A percentile compares a stretch with the other conserved stretches of the same genome.
These are phyloP conservation scores for Cudoniella acicularis DNA, from an alignment of 495 filamentous ascomycete genomes.

Conservation along the genomic window DNA sequence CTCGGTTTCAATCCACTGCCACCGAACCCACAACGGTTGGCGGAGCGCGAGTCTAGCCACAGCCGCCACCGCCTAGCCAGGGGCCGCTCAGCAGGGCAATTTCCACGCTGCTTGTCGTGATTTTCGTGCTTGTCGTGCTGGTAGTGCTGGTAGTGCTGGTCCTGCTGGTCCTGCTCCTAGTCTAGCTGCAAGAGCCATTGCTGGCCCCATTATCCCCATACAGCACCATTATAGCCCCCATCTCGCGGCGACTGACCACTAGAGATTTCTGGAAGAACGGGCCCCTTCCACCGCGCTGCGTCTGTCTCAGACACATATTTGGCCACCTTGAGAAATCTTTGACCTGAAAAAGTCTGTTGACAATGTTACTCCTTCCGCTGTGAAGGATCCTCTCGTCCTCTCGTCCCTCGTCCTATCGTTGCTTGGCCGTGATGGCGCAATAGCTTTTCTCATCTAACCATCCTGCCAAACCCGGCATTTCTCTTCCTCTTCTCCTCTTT, in stretches of 20 bases:
- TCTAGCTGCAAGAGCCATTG: too few relatives aligned
- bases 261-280: not conserved
- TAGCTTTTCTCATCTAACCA: constrained; percentile 1
- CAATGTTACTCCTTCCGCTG: not conserved
- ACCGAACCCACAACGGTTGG: not conserved
- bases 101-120: not conserved
- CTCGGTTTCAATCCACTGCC: not conserved
- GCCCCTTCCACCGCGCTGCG: not conserved
- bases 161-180: not conserved
- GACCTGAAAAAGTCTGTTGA: constrained; percentile 9
- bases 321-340: not conserved
- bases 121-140: not conserved
- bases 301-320: not conserved
- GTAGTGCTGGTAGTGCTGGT: not conserved
- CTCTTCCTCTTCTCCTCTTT: constrained; percentile 3
- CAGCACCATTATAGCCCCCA: not conserved
- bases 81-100: not conserved
- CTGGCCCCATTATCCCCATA: too few relatives aligned
- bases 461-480: not conserved
- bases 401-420: not conserved
- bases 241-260: not conserved
- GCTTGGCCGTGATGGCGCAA: constrained; percentile 15
- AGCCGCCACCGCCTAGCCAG: not conserved
- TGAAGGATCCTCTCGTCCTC: constrained; percentile 8
- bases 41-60: not conserved